phyloP scores from a whole-genome alignment of 2,329 filamentous ascomycete species.

The Diaporthe eres region DNA sequence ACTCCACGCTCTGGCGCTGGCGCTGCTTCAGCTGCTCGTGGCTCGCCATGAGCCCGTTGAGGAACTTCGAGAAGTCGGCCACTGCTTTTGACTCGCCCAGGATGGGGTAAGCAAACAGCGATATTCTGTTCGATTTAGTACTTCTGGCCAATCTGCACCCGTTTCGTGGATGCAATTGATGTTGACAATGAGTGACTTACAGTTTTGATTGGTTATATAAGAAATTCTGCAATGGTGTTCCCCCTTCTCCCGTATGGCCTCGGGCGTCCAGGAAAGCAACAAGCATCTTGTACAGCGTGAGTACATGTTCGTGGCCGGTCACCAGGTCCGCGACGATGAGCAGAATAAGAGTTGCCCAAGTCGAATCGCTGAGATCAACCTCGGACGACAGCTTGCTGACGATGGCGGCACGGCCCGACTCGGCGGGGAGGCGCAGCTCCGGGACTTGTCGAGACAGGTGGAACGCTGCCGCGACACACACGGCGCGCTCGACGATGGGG shows the following conservation, averaged over 20 bases:
- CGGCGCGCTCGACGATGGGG: slow-evolving; percentile 39
- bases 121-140: slow-evolving; percentile 21
- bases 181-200: not conserved
- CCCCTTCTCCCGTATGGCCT: slow-evolving; percentile 2
- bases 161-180: not conserved
- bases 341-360: slow-evolving; percentile 37
- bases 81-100: slow-evolving; percentile 37
- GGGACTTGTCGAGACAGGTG: slow-evolving; percentile 36
- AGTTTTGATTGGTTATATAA: slow-evolving; percentile 36
- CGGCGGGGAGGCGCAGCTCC: slow-evolving; percentile 40
- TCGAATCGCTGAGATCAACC: slow-evolving; percentile 36
- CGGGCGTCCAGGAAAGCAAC: slow-evolving; percentile 37
- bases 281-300: slow-evolving; percentile 40
- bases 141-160: not conserved
- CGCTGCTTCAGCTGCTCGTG: slow-evolving; percentile 18
- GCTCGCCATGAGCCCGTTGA: slow-evolving; percentile 26
- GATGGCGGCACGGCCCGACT: slow-evolving; percentile 37
- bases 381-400: slow-evolving; percentile 33
- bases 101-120: slow-evolving; percentile 36
- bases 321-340: slow-evolving; percentile 39
- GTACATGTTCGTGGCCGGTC: slow-evolving; percentile 39
- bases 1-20: slow-evolving; percentile 11
- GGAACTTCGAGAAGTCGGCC: slow-evolving; percentile 32
- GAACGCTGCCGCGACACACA: slow-evolving; percentile 41
- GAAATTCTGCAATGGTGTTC: slow-evolving; percentile 26